These are phyloP conservation scores for Populus hybrid DNA, from an alignment of 441 rosid species.

Conservation along the genomic window DNA sequence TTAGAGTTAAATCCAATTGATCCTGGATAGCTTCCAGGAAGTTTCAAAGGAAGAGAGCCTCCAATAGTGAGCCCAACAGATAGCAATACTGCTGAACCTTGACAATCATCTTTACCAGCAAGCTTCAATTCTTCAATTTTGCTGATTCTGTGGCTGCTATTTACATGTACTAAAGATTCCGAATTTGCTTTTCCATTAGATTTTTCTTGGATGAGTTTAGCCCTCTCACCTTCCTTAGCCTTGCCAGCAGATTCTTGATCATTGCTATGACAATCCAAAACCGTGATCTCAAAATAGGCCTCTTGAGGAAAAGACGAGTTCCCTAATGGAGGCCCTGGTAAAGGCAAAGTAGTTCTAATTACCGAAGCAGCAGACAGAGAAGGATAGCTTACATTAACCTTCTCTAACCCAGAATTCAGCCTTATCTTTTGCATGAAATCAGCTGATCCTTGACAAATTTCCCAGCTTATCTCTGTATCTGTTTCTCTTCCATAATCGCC, in stretches of 20 bases:
- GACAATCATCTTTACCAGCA: conserved; percentile 30
- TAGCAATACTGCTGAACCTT: conserved; percentile 34
- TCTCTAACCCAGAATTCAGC: conserved; percentile 50
- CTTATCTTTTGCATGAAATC: conserved; percentile 81
- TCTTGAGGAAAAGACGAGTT: conserved; percentile 87
- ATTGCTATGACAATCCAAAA: conserved; percentile 31
- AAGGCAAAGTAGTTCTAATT: conserved; percentile 66
- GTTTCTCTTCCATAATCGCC: conserved; percentile 43
- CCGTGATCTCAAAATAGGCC: conserved; percentile 84
- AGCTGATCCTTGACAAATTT: conserved; percentile 66
- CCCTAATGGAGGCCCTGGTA: conserved; percentile 82
- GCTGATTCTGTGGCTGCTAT: conserved; percentile 22
- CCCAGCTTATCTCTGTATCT: conserved; percentile 72
- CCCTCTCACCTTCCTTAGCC: conserved; percentile 57
- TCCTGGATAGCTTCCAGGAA: conserved; percentile 76
- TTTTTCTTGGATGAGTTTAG: conserved; percentile 54
- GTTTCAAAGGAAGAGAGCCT: conserved; percentile 46
- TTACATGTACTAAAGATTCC: conserved; percentile 42
- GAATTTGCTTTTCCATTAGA: conserved; percentile 35
- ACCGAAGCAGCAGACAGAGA: conserved; percentile 46
- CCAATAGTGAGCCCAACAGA: conserved; percentile 69
- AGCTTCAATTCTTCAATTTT: conserved; percentile 44
- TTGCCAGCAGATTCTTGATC: conserved; percentile 21
- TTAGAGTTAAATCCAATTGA: conserved; percentile 85
- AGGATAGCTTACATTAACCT: conserved; percentile 17